phyloP scores from a whole-genome alignment of 768 basidiomycete genomes.

The Tylopilus vinaceipallidus region DNA sequence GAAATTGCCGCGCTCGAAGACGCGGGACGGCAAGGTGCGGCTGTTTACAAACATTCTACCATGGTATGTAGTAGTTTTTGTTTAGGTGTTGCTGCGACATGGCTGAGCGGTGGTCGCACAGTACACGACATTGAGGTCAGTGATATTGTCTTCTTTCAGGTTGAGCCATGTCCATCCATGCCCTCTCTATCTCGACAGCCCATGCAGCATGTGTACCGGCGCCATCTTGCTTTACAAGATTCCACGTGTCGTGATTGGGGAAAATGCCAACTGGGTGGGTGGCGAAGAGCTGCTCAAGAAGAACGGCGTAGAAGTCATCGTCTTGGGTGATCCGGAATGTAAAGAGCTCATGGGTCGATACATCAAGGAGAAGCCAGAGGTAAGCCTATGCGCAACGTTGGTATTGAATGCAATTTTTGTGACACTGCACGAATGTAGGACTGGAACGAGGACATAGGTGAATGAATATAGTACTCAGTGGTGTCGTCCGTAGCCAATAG shows the following conservation, averaged over 20 bases:
- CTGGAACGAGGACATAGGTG: constrained; percentile 66
- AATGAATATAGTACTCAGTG: constrained; percentile 23
- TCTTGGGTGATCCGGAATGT: constrained; percentile 48
- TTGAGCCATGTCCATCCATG: too few species aligned
- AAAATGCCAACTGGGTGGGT: constrained; percentile 54
- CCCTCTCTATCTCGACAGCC: constrained; percentile 27
- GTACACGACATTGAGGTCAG: constrained; percentile 43
- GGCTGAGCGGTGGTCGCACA: constrained; percentile 9
- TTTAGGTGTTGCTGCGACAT: neutral
- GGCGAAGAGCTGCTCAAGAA: constrained; percentile 51
- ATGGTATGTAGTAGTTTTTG: too few species aligned
- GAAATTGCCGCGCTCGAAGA: constrained; percentile 52
- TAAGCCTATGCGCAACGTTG: constrained; percentile 20
- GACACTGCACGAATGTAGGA: constrained; percentile 33
- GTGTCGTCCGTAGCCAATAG: constrained; percentile 6
- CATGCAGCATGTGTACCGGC: constrained; percentile 67
- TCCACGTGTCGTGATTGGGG: constrained; percentile 63
- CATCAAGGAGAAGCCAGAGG: constrained; percentile 55
- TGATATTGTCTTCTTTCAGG: too few species aligned
- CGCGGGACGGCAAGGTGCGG: constrained; percentile 48
- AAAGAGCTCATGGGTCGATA: constrained; percentile 55
- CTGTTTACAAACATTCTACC: constrained; percentile 45
- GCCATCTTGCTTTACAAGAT: constrained; percentile 63
- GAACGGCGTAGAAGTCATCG: constrained; percentile 53
- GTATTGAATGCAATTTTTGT: constrained; percentile 8